phyloP scores from a whole-genome alignment of 768 basidiomycete genomes.

The Daedaleopsis nitida region DNA sequence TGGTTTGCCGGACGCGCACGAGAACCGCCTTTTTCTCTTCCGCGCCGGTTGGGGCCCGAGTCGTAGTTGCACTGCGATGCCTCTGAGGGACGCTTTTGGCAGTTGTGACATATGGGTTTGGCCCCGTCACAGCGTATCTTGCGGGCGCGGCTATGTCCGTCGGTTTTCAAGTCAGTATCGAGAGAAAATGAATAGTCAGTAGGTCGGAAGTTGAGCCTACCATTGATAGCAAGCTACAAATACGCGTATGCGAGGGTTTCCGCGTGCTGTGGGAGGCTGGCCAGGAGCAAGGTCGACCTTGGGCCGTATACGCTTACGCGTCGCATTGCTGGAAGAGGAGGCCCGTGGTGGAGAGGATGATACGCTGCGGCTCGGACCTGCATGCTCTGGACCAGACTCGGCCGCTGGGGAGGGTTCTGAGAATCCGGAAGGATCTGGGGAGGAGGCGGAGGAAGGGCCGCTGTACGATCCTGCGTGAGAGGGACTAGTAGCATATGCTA shows the following conservation, averaged over 20 bases:
- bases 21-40: slow-evolving; percentile 2
- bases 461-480: not conserved
- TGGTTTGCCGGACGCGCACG: not conserved
- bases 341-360: slow-evolving; percentile 5
- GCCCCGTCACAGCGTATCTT: slow-evolving; percentile 19
- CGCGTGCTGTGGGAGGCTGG: slow-evolving; percentile 79
- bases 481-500: not conserved
- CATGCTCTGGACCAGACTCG: not conserved
- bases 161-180: not conserved
- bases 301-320: slow-evolving; percentile 33
- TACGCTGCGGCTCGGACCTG: not conserved
- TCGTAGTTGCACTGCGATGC: slow-evolving; percentile 13
- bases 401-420: not conserved
- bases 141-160: slow-evolving; percentile 6
- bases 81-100: slow-evolving; percentile 11
- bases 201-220: slow-evolving; percentile 43
- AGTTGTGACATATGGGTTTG: slow-evolving; percentile 15
- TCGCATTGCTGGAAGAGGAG: not conserved
- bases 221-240: slow-evolving; percentile 81
- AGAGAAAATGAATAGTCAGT: no score
- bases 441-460: not conserved
- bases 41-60: slow-evolving; percentile 13
- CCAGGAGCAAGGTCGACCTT: slow-evolving; percentile 69
- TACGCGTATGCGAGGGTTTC: slow-evolving; percentile 70
- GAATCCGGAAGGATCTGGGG: not conserved